Evolutionary conservation across 139 green algal genomes (phyloP).

Genomic region (Chlamydomonas eustigma): DNA sequence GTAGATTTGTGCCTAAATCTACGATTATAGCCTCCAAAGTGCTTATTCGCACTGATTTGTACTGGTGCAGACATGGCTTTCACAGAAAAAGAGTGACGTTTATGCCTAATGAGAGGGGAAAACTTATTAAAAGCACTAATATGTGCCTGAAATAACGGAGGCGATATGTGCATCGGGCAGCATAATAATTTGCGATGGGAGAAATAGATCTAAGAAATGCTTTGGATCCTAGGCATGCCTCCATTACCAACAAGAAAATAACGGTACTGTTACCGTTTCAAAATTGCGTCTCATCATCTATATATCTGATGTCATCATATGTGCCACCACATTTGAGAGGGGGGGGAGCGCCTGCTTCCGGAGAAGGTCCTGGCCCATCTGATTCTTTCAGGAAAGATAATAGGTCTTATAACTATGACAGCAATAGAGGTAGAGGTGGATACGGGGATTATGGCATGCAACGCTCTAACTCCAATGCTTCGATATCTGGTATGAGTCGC

Average conservation of each 20-base stretch:
- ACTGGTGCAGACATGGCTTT: too few species aligned
- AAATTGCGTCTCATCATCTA: too few species aligned
- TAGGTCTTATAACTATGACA: background rate
- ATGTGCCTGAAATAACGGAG: too few species aligned
- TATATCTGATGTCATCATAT: constrained; percentile 54
- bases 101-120: too few species aligned
- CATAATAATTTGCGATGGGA: too few species aligned
- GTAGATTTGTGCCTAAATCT: constrained; percentile 65
- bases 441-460: background rate
- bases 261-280: too few species aligned
- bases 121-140: too few species aligned
- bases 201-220: too few species aligned
- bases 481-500: background rate
- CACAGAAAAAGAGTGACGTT: too few species aligned
- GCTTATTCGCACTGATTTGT: constrained; percentile 23
- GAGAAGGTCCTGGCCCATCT: background rate
- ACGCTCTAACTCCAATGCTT: background rate
- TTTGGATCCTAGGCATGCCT: too few species aligned
- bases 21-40: constrained; percentile 64
- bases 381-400: background rate
- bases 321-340: constrained; percentile 51
- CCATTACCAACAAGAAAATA: too few species aligned
- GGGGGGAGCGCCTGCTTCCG: constrained; percentile 11
- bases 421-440: constrained; percentile 4
- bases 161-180: too few species aligned